Percentiles rank a stretch among this genome's conserved stretches.
Evolutionary conservation across 2,329 filamentous ascomycete species (phyloP).

Genomic region (Colletotrichum filicis): DNA sequence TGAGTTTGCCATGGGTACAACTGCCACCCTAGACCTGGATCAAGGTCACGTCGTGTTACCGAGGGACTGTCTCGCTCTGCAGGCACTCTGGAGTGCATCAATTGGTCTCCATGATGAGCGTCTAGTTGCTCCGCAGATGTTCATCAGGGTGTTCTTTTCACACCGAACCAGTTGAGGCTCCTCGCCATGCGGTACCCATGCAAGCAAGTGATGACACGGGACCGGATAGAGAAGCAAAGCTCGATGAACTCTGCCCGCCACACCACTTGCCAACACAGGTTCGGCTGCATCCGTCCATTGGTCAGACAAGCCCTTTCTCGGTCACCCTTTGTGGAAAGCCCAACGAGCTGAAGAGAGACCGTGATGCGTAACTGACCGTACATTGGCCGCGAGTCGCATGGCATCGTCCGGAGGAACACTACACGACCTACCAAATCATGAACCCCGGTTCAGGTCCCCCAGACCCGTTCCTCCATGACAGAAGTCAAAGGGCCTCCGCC

Average conservation of each 20-base stretch:
- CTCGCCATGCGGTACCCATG: background rate
- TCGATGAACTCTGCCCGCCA: background rate
- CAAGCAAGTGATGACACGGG: background rate
- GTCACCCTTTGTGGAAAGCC: background rate
- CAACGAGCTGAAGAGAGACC: slow-evolving; percentile 9
- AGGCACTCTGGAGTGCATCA: background rate
- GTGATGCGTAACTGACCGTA: slow-evolving; percentile 17
- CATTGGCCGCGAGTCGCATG: slow-evolving; percentile 17
- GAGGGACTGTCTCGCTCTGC: slow-evolving; percentile 1
- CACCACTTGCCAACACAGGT: background rate
- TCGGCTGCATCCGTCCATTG: background rate
- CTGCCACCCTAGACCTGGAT: background rate
- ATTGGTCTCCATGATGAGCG: background rate
- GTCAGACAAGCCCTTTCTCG: background rate
- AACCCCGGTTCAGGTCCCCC: background rate
- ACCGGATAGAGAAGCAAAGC: background rate
- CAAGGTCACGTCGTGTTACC: background rate
- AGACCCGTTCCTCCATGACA: background rate
- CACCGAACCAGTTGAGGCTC: background rate
- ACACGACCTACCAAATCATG: background rate
- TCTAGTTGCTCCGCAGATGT: background rate
- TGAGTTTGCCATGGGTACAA: background rate
- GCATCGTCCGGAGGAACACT: background rate
- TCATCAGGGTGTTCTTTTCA: background rate
- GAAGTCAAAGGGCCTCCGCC: background rate